Evolutionary conservation across 1,139 yeast species (phyloP).

Genomic region (Diutina neorugosa): DNA sequence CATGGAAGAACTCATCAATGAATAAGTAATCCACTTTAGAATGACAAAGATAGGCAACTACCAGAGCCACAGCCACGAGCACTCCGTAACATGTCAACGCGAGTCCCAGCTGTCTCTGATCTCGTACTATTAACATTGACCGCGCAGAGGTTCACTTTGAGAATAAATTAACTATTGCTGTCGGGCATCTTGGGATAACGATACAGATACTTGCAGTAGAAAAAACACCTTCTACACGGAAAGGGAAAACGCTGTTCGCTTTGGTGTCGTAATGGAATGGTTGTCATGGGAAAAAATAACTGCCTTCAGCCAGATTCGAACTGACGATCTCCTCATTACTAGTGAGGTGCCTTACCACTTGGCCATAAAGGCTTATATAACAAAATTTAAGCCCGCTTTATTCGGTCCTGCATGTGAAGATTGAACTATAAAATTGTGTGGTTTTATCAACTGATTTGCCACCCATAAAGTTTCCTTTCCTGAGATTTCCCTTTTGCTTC

Average conservation of each 20-base stretch:
- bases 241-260: too few relatives aligned
- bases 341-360: constrained; percentile 91
- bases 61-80: background rate
- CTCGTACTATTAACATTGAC: constrained; percentile 1
- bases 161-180: background rate
- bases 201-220: too few relatives aligned
- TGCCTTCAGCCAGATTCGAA: constrained; percentile 79
- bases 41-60: background rate
- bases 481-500: too few relatives aligned
- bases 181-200: background rate
- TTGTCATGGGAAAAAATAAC: constrained; percentile 13
- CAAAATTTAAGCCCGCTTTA: background rate
- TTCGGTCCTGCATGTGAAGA: too few relatives aligned
- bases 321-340: constrained; percentile 87
- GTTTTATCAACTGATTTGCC: too few relatives aligned
- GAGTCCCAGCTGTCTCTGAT: background rate
- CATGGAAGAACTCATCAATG: constrained; percentile 78
- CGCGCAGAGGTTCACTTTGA: background rate
- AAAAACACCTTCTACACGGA: too few relatives aligned
- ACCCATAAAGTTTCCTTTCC: too few relatives aligned
- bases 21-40: constrained; percentile 25
- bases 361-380: constrained; percentile 22
- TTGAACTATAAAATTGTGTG: too few relatives aligned
- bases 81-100: background rate
- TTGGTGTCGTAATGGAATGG: too few relatives aligned